These are phyloP conservation scores for Pseudocercospora crystallina DNA, from an alignment of 2,329 filamentous ascomycete species.

Conservation along the genomic window DNA sequence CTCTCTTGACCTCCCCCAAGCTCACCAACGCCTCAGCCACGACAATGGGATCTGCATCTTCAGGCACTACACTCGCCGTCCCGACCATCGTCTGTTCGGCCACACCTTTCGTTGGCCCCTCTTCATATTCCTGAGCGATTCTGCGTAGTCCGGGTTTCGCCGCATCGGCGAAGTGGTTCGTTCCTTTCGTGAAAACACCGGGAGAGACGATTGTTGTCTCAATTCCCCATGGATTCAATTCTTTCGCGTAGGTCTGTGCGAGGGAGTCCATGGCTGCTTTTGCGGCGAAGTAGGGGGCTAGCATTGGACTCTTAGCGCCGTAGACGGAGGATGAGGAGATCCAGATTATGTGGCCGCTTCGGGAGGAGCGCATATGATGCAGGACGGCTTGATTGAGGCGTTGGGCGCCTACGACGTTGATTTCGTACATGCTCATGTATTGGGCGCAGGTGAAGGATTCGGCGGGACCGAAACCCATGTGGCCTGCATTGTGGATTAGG, in stretches of 20 bases:
- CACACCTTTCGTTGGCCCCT: conserved; percentile 9
- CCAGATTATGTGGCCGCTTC: conserved; percentile 13
- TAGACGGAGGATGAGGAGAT: conserved; percentile 12
- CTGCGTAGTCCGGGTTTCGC: conserved; percentile 1
- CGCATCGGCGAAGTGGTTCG: conserved; percentile 9
- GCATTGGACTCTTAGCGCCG: conserved; percentile 11
- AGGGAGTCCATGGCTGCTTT: conserved; percentile 16
- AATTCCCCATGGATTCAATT: conserved; percentile 15
- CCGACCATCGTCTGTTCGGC: conserved; percentile 10
- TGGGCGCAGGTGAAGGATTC: conserved; percentile 10
- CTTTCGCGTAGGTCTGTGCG: conserved; percentile 7
- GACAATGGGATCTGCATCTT: conserved; percentile 10
- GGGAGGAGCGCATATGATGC: conserved; percentile 12
- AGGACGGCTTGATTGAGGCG: conserved; percentile 15
- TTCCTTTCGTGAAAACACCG: conserved; percentile 13
- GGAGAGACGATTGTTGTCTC: conserved; percentile 14
- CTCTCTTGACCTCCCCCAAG: conserved; percentile 4
- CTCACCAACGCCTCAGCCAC: conserved; percentile 13
- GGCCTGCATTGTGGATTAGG: conserved; percentile 11
- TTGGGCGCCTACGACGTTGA: conserved; percentile 16
- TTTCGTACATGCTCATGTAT: conserved; percentile 11
- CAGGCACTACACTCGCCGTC: conserved; percentile 8
- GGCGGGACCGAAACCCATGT: conserved; percentile 12
- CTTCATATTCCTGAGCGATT: conserved; percentile 9
- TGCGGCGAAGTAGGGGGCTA: conserved; percentile 11